A percentile compares a stretch with the other conserved stretches of the same genome.
Evolutionary conservation across 129 eudicot genomes (phyloP).

Genomic region (Helianthus annuus): DNA sequence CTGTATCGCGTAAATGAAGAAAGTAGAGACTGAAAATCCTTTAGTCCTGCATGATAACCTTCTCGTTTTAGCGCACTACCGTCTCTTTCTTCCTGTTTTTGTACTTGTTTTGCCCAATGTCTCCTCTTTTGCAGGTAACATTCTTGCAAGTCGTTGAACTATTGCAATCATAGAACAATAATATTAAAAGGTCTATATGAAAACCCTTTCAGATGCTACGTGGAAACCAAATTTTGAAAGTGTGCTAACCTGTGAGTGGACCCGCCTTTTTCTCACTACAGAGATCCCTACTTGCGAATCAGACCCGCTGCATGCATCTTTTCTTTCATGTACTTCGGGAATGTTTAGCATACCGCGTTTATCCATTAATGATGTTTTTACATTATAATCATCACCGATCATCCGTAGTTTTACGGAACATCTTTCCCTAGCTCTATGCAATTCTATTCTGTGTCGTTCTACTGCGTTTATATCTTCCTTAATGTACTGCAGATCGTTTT

Average conservation of each 20-base stretch:
- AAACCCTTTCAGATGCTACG: neutral
- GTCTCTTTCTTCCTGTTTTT: constrained; percentile 49
- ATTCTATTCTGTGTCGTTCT: constrained; percentile 64
- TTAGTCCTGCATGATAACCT: constrained; percentile 66
- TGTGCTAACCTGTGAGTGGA: constrained; percentile 70
- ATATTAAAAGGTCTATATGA: neutral
- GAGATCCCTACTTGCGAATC: constrained; percentile 59
- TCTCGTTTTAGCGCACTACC: constrained; percentile 36
- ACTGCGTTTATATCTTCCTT: constrained; percentile 82
- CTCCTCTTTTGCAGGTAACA: constrained; percentile 87
- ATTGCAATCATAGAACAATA: constrained; percentile 6
- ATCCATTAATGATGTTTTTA: constrained; percentile 55
- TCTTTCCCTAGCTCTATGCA: constrained; percentile 62
- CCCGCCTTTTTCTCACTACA: constrained; percentile 67
- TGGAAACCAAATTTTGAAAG: neutral
- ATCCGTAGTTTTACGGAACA: constrained; percentile 53
- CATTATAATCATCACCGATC: constrained; percentile 46
- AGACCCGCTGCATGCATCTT: constrained; percentile 48
- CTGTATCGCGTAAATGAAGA: constrained; percentile 86
- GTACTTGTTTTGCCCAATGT: constrained; percentile 55
- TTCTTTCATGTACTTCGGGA: constrained; percentile 48
- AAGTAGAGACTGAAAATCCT: constrained; percentile 84
- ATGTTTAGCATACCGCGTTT: constrained; percentile 29
- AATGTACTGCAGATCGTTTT: constrained; percentile 74
- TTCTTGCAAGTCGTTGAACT: constrained; percentile 92